Conservation (phyloP, 2,329 filamentous ascomycete genomes). For the Pseudogymnoascus sp. region DNA sequence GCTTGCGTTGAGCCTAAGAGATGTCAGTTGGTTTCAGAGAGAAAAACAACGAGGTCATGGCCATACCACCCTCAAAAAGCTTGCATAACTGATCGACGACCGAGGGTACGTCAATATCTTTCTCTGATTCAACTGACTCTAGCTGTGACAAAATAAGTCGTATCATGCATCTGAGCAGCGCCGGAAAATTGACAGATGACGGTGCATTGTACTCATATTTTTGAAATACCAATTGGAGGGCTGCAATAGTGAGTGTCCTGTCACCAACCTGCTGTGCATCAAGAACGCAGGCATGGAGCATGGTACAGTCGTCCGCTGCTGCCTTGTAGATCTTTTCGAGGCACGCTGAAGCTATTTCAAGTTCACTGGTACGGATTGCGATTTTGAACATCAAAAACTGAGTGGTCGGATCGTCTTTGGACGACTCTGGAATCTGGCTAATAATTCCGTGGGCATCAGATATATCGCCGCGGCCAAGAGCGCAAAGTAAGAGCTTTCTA, state of each 20-base stretch:
- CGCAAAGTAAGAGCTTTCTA: conserved; percentile 68
- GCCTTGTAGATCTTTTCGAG: conserved; percentile 51
- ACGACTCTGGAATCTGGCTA: conserved; percentile 48
- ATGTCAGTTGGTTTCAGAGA: conserved; percentile 6
- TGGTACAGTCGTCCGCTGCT: conserved; percentile 45
- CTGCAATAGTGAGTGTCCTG: conserved; percentile 48
- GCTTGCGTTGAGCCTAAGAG: conserved; percentile 27
- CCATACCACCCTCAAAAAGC: conserved; percentile 42
- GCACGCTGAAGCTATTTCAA: conserved; percentile 52
- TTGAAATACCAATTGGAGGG: conserved; percentile 52
- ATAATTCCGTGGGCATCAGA: conserved; percentile 48
- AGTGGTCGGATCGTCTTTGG: conserved; percentile 55
- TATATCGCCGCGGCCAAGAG: conserved; percentile 50
- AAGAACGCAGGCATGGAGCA: conserved; percentile 72
- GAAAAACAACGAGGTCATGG: not conserved
- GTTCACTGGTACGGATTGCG: conserved; percentile 51
- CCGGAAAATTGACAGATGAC: conserved; percentile 48
- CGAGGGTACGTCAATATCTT: conserved; percentile 13
- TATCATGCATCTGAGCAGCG: conserved; percentile 55
- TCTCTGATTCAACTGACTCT: conserved; percentile 21
- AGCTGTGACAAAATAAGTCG: conserved; percentile 39
- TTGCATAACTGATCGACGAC: conserved; percentile 44
- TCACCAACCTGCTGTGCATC: conserved; percentile 64
- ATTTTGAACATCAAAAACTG: conserved; percentile 70
- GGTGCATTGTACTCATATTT: conserved; percentile 42